These are phyloP conservation scores for Colletotrichum scovillei DNA, from an alignment of 2,329 filamentous ascomycete species.

Conservation along the genomic window DNA sequence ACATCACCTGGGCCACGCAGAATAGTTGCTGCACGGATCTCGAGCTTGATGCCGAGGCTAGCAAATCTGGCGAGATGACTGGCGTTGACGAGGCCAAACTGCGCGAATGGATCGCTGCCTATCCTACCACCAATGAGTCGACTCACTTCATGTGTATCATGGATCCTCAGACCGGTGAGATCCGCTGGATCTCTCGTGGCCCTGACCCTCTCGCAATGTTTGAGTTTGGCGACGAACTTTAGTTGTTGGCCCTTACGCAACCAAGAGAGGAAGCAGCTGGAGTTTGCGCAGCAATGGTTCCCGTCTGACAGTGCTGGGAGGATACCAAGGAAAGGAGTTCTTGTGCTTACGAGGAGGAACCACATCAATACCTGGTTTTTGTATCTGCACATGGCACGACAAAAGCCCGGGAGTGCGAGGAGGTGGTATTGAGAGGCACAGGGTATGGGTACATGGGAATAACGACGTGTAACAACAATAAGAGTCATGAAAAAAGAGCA, in stretches of 20 bases:
- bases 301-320: not conserved
- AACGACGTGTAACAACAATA: not conserved
- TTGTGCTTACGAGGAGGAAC: not conserved
- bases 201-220: not conserved
- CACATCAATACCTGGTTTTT: no score
- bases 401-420: no score
- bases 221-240: not conserved
- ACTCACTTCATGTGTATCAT: conserved; percentile 70
- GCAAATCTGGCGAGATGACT: not conserved
- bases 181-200: conserved; percentile 53
- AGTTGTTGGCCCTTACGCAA: no score
- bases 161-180: conserved; percentile 60
- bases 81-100: conserved; percentile 47
- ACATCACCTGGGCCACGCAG: not conserved
- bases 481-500: not conserved
- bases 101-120: conserved; percentile 59
- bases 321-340: not conserved
- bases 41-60: not conserved
- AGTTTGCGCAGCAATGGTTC: not conserved
- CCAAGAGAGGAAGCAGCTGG: not conserved
- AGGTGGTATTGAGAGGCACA: no score
- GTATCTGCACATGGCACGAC: no score
- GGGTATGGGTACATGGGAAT: not conserved
- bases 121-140: conserved; percentile 65
- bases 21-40: conserved; percentile 19